Percentiles rank a stretch among this genome's conserved stretches.
phyloP scores from a whole-genome alignment of 1,284 basidiomycete genomes.

The Singerocomus inundabilis region DNA sequence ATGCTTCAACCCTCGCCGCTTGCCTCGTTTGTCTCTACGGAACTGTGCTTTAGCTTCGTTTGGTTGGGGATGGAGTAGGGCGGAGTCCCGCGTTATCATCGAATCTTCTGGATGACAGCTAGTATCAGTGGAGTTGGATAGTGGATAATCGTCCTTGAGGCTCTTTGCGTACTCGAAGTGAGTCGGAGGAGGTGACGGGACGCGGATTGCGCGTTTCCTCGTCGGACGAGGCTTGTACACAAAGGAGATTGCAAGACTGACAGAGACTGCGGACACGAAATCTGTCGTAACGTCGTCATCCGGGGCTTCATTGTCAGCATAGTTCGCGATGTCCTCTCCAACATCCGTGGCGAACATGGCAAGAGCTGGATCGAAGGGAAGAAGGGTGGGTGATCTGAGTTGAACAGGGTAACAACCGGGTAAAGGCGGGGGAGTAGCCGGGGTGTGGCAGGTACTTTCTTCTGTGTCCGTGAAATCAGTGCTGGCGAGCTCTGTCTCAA shows the following conservation, averaged over 20 bases:
- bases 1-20: slow-evolving; percentile 41
- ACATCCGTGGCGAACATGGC: slow-evolving; percentile 51
- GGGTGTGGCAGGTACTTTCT: slow-evolving; percentile 29
- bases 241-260: slow-evolving; percentile 63
- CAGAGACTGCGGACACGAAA: slow-evolving; percentile 30
- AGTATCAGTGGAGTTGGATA: slow-evolving; percentile 5
- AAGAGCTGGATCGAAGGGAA: slow-evolving; percentile 24
- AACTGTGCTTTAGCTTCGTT: slow-evolving; percentile 37
- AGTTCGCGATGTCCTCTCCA: slow-evolving; percentile 36
- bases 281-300: slow-evolving; percentile 17
- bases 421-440: slow-evolving; percentile 2
- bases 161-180: slow-evolving; percentile 8
- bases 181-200: slow-evolving; percentile 15
- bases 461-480: slow-evolving; percentile 37
- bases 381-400: background rate
- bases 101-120: background rate
- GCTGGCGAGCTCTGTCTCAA: slow-evolving; percentile 30
- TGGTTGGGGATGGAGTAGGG: slow-evolving; percentile 2
- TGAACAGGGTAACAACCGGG: background rate
- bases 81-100: background rate
- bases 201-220: slow-evolving; percentile 39
- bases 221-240: slow-evolving; percentile 71
- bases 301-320: slow-evolving; percentile 17
- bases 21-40: slow-evolving; percentile 51
- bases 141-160: slow-evolving; percentile 10